Conservation (phyloP, 306 rosid genomes). For the Vigna angularis region DNA sequence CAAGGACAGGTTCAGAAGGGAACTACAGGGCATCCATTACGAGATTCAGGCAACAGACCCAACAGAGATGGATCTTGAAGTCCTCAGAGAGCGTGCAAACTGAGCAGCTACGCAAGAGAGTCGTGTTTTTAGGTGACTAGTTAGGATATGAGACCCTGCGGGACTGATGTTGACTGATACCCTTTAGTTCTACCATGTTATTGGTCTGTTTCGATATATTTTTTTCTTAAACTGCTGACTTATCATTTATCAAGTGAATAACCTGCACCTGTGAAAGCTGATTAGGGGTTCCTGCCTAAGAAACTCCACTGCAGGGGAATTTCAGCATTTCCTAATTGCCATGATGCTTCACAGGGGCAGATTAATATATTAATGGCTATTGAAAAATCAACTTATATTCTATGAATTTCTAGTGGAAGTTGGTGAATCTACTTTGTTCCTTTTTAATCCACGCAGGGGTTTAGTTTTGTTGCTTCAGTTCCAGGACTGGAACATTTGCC, state of each 20-base stretch:
- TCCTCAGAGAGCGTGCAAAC: constrained; percentile 71
- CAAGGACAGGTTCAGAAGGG: constrained; percentile 81
- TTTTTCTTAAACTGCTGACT: constrained; percentile 38
- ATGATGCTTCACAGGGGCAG: constrained; percentile 72
- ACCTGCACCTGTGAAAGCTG: constrained; percentile 70
- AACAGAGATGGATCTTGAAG: constrained; percentile 87
- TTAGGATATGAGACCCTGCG: constrained; percentile 46
- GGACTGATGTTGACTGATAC: constrained; percentile 42
- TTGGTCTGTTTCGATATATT: constrained; percentile 37
- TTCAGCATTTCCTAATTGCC: constrained; percentile 60
- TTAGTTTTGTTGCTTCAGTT: constrained; percentile 14
- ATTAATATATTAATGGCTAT: constrained; percentile 42
- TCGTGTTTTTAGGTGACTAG: constrained; percentile 46
- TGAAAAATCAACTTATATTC: constrained; percentile 41
- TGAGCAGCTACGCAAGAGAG: constrained; percentile 48
- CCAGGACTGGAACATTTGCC: neutral
- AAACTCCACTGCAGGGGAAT: constrained; percentile 52
- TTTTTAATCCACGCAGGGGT: neutral
- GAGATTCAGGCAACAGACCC: constrained; percentile 93
- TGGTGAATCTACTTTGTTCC: constrained; percentile 17
- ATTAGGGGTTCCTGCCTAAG: constrained; percentile 57
- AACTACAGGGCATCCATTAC: constrained; percentile 80
- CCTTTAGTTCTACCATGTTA: constrained; percentile 46
- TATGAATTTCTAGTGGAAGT: constrained; percentile 28
- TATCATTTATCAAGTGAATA: constrained; percentile 48